A percentile compares a stretch with the other conserved stretches of the same genome.
phyloP scores from a whole-genome alignment of 2,329 filamentous ascomycete species.

The Mycogone perniciosa region DNA sequence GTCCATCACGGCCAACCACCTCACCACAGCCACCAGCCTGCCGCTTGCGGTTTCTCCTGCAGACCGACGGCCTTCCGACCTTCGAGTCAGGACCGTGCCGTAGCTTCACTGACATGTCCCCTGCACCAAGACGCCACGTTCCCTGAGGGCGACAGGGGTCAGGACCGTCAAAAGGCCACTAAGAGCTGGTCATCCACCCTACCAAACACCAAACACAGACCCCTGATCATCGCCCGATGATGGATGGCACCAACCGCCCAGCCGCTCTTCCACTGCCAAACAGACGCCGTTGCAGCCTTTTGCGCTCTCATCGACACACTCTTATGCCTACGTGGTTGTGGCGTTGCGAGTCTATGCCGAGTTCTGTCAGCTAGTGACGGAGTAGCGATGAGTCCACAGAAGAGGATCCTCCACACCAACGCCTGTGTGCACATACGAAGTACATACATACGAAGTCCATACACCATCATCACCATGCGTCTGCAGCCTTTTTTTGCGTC shows the following conservation, averaged over 20 bases:
- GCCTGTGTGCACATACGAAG: not conserved
- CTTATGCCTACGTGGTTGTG: too few relatives aligned
- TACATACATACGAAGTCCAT: not conserved
- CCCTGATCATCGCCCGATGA: conserved; percentile 11
- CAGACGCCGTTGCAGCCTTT: not conserved
- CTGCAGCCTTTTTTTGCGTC: conserved; percentile 10
- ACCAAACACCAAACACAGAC: not conserved
- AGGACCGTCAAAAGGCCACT: not conserved
- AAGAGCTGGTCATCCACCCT: not conserved
- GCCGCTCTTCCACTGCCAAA: not conserved
- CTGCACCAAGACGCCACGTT: conserved; percentile 11
- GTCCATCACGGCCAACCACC: not conserved
- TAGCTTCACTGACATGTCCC: conserved; percentile 12
- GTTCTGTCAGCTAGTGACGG: too few relatives aligned
- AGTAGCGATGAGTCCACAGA: too few relatives aligned
- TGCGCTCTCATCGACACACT: too few relatives aligned
- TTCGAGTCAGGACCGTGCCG: conserved; percentile 13
- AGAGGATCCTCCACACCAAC: too few relatives aligned
- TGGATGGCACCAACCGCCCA: conserved; percentile 4
- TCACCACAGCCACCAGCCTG: not conserved
- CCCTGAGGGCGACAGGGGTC: conserved; percentile 2
- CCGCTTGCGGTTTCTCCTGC: not conserved
- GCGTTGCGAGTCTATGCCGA: too few relatives aligned
- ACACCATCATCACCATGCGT: not conserved
- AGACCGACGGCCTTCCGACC: conserved; percentile 6